A percentile compares a stretch with the other conserved stretches of the same genome.
phyloP scores from a whole-genome alignment of 768 basidiomycete genomes.

The Lactarius vividus region DNA sequence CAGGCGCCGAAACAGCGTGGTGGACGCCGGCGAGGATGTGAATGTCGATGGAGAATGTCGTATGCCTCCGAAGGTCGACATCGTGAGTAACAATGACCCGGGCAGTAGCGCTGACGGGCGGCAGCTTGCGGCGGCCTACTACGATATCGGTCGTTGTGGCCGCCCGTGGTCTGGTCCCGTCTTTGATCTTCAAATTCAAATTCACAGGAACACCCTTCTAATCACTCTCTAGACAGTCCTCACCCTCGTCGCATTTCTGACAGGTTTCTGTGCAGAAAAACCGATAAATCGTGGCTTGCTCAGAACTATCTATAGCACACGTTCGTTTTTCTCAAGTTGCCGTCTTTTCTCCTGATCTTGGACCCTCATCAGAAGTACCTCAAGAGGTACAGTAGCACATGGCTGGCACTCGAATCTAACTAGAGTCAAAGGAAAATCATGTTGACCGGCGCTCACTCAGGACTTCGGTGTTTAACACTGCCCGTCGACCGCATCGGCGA shows the following conservation, averaged over 20 bases:
- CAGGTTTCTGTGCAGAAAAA: background rate
- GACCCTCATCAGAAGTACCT: background rate
- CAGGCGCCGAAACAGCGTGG: constrained; percentile 81
- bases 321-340: background rate
- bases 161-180: background rate
- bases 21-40: constrained; percentile 52
- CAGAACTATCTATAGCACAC: background rate
- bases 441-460: background rate
- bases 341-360: background rate
- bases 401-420: background rate
- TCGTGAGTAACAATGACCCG: constrained; percentile 17
- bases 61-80: constrained; percentile 35
- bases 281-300: background rate
- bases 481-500: constrained; percentile 13
- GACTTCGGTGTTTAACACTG: constrained; percentile 10
- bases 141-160: constrained; percentile 5
- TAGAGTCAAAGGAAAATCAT: background rate
- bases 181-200: background rate
- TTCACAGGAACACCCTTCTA: background rate
- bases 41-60: constrained; percentile 44
- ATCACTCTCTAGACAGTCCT: background rate
- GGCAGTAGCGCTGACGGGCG: constrained; percentile 3
- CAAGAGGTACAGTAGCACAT: background rate
- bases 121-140: background rate
- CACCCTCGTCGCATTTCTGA: background rate